phyloP scores from a whole-genome alignment of 1,139 yeast species.

The Kazachstania sp. region DNA sequence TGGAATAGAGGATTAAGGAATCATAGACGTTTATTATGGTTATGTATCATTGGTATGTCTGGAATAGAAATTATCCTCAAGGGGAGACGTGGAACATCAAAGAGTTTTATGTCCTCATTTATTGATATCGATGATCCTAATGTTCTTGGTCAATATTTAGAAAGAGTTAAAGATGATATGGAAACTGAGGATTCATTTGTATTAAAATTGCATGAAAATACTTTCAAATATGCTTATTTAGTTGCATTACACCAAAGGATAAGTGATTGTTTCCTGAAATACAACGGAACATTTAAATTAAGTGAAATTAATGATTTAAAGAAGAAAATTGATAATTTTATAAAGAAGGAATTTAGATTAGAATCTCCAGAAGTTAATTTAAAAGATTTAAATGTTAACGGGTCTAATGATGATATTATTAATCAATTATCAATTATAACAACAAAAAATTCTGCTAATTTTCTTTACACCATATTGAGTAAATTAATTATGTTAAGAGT shows the following conservation, averaged over 20 bases:
- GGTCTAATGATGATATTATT: slow-evolving; percentile 1
- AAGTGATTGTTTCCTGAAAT: slow-evolving; percentile 18
- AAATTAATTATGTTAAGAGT: slow-evolving; percentile 21
- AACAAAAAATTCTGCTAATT: slow-evolving; percentile 13
- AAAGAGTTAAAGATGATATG: slow-evolving; percentile 18
- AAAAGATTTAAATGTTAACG: slow-evolving; percentile 1
- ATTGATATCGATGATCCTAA: slow-evolving; percentile 15
- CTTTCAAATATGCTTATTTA: slow-evolving; percentile 20
- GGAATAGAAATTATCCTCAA: slow-evolving; percentile 23
- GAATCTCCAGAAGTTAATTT: slow-evolving; percentile 3
- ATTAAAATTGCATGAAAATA: slow-evolving; percentile 15
- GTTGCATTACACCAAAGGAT: slow-evolving; percentile 21
- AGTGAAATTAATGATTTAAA: slow-evolving; percentile 14
- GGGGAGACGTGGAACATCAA: slow-evolving; percentile 19
- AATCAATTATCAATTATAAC: slow-evolving; percentile 9
- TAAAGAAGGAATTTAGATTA: slow-evolving; percentile 13
- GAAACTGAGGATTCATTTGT: slow-evolving; percentile 6
- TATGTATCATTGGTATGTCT: slow-evolving; percentile 18
- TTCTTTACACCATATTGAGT: slow-evolving; percentile 20
- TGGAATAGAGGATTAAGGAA: slow-evolving; percentile 18
- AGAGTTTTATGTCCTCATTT: slow-evolving; percentile 15
- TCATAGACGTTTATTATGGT: slow-evolving; percentile 26
- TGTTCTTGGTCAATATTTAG: slow-evolving; percentile 16
- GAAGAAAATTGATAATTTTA: slow-evolving; percentile 10
- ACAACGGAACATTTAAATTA: slow-evolving; percentile 13